A percentile compares a stretch with the other conserved stretches of the same genome.
Evolutionary conservation across 192 early-diverging fungal genomes (phyloP).

Genomic region (Tieghemiomyces parasiticus): DNA sequence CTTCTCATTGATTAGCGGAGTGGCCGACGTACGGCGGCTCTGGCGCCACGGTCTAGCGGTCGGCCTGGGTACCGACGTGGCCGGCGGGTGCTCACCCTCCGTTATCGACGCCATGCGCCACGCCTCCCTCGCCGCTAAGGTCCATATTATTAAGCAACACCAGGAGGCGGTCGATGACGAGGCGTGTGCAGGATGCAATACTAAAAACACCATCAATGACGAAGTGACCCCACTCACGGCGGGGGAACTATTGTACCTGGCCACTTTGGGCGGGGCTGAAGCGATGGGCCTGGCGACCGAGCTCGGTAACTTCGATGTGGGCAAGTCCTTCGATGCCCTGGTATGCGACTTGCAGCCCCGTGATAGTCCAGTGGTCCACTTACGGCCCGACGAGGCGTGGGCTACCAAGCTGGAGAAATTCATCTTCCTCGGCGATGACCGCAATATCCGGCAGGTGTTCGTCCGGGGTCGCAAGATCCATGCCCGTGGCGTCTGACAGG

Average conservation of each 20-base stretch:
- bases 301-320: constrained; percentile 70
- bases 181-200: no score
- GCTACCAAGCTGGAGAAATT: constrained; percentile 66
- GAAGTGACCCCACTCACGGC: constrained; percentile 40
- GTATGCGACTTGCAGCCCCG: no score
- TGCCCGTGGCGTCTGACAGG: no score
- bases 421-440: constrained; percentile 79
- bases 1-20: constrained; percentile 67
- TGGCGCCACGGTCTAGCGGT: constrained; percentile 60
- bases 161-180: no score
- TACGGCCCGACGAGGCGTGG: no score
- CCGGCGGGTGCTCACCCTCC: constrained; percentile 74
- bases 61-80: constrained; percentile 88
- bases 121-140: no score
- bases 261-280: constrained; percentile 81
- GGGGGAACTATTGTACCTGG: constrained; percentile 66
- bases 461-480: constrained; percentile 68
- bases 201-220: no score
- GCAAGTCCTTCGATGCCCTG: constrained; percentile 90
- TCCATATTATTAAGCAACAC: no score
- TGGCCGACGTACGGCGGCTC: constrained; percentile 64
- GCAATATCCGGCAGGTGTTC: constrained; percentile 67
- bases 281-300: constrained; percentile 51
- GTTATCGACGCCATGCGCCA: constrained; percentile 80
- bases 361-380: no score